Conservation (phyloP, 2,329 filamentous ascomycete genomes). For the Diaporthe destruens region DNA sequence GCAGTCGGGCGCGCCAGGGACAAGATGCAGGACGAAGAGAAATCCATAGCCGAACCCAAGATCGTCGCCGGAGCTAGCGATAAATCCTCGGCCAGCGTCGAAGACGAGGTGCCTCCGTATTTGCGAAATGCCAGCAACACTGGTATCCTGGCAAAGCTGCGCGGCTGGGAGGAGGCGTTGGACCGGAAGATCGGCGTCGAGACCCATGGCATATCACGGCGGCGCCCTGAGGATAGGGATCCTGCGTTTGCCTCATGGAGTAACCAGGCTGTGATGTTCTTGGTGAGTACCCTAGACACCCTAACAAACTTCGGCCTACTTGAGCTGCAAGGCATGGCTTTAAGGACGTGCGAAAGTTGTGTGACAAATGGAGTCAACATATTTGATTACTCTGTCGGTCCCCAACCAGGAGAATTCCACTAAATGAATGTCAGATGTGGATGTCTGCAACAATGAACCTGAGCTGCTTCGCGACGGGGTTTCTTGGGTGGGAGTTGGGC, state of each 20-base stretch:
- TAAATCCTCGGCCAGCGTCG: conserved; percentile 22
- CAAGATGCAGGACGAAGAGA: conserved; percentile 41
- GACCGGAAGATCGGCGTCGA: conserved; percentile 63
- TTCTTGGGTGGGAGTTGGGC: conserved; percentile 63
- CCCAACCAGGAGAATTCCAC: neutral
- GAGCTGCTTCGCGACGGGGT: conserved; percentile 64
- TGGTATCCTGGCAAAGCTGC: conserved; percentile 54
- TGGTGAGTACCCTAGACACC: conserved; percentile 45
- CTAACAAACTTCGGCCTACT: neutral
- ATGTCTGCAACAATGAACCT: conserved; percentile 64
- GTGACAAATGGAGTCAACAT: neutral
- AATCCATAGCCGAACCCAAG: conserved; percentile 33
- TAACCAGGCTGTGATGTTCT: conserved; percentile 62
- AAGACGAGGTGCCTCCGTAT: conserved; percentile 39
- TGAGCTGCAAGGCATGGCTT: neutral
- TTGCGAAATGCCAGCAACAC: conserved; percentile 38
- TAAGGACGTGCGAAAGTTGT: too few species aligned
- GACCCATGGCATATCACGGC: conserved; percentile 59
- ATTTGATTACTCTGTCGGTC: neutral
- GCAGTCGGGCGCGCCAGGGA: neutral
- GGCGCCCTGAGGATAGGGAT: conserved; percentile 58
- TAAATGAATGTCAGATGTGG: conserved; percentile 54
- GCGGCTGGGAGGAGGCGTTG: conserved; percentile 57
- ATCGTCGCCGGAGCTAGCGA: conserved; percentile 29
- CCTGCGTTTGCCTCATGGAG: conserved; percentile 53